These are phyloP conservation scores for Acrocalymma vagum DNA, from an alignment of 2,329 filamentous ascomycete species.

Conservation along the genomic window DNA sequence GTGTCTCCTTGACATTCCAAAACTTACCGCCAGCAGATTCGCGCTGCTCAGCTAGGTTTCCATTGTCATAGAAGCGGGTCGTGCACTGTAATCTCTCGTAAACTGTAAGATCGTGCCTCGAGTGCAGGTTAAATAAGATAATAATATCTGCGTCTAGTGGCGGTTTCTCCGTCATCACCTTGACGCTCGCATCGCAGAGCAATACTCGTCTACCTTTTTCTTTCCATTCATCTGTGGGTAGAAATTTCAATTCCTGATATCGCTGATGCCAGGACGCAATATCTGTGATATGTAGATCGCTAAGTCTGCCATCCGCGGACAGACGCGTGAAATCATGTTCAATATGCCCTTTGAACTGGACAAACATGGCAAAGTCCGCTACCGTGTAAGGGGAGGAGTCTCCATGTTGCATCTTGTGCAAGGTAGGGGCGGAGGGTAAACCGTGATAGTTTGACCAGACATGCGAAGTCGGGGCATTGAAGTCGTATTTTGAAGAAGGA, in stretches of 20 bases:
- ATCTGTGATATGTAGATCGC: slow-evolving; percentile 42
- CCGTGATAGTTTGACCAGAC: slow-evolving; percentile 25
- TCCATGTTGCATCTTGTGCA: slow-evolving; percentile 13
- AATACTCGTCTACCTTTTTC: slow-evolving; percentile 44
- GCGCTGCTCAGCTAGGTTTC: slow-evolving; percentile 27
- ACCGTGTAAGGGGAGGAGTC: slow-evolving; percentile 30
- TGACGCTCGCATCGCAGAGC: slow-evolving; percentile 52
- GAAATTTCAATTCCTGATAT: slow-evolving; percentile 42
- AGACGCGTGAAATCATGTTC: slow-evolving; percentile 52
- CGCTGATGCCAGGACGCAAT: slow-evolving; percentile 40
- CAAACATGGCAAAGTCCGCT: slow-evolving; percentile 51
- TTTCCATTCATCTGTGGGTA: slow-evolving; percentile 28
- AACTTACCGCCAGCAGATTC: slow-evolving; percentile 28
- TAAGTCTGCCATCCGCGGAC: slow-evolving; percentile 33
- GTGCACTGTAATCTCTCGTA: slow-evolving; percentile 41
- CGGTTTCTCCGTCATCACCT: slow-evolving; percentile 49
- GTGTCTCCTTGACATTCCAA: slow-evolving; percentile 30
- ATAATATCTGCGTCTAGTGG: slow-evolving; percentile 41
- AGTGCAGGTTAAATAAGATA: slow-evolving; percentile 42
- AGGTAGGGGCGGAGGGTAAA: slow-evolving; percentile 22
- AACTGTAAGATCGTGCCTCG: slow-evolving; percentile 38
- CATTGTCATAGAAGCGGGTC: slow-evolving; percentile 45
- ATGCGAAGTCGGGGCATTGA: slow-evolving; percentile 17
- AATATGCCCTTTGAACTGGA: slow-evolving; percentile 43
- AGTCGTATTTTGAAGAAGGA: slow-evolving; percentile 33